A percentile compares a stretch with the other conserved stretches of the same genome.
These are phyloP conservation scores for Penicillium tannophilum DNA, from an alignment of 495 filamentous ascomycete genomes.

Conservation along the genomic window DNA sequence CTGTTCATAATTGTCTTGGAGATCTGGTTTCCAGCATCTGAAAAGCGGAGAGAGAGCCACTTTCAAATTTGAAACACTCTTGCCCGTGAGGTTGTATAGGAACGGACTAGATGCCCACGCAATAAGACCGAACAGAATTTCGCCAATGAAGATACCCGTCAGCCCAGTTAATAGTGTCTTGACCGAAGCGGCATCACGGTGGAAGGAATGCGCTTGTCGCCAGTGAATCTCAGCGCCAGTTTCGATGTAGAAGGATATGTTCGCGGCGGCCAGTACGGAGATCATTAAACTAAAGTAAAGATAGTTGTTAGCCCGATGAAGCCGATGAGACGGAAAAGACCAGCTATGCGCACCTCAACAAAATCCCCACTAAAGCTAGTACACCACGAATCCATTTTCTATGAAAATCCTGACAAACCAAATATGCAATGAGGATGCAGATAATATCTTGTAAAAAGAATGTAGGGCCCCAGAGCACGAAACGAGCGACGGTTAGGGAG, in stretches of 20 bases:
- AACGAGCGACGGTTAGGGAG: conserved; percentile 32
- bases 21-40: conserved; percentile 7
- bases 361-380: conserved; percentile 25
- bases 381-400: conserved; percentile 28
- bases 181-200: conserved; percentile 28
- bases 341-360: conserved; percentile 27
- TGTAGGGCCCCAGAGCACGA: conserved; percentile 42
- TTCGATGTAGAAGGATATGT: conserved; percentile 33
- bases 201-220: conserved; percentile 32
- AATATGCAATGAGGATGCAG: conserved; percentile 29
- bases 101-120: conserved; percentile 23
- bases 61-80: conserved; percentile 2
- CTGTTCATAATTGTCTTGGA: conserved; percentile 12
- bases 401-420: conserved; percentile 26
- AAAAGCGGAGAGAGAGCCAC: not conserved
- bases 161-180: conserved; percentile 30
- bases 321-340: too few species aligned
- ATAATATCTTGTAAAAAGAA: conserved; percentile 44
- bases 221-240: conserved; percentile 38
- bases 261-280: conserved; percentile 29
- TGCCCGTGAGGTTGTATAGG: conserved; percentile 17
- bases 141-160: conserved; percentile 25
- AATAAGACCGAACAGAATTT: conserved; percentile 20
- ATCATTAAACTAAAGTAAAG: conserved; percentile 21
- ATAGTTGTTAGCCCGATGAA: not conserved